These are phyloP conservation scores for Rubus parviflorus DNA, from an alignment of 306 rosid genomes.

Conservation along the genomic window DNA sequence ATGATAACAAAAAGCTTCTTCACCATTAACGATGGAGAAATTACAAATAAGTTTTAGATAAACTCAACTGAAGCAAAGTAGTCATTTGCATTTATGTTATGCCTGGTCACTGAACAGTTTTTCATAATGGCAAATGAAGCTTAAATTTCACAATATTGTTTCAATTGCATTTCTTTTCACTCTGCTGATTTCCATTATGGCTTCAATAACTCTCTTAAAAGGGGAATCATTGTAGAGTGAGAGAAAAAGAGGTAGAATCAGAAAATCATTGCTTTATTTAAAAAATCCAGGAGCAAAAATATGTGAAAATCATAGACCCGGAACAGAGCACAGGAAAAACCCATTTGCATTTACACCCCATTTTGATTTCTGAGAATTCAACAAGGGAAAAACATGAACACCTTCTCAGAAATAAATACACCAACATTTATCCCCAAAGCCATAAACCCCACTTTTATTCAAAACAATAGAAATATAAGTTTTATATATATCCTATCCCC, in stretches of 20 bases:
- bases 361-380: slow-evolving; percentile 16
- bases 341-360: slow-evolving; percentile 13
- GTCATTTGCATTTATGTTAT: slow-evolving; percentile 6
- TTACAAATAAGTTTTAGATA: background rate
- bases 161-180: background rate
- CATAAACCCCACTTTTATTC: background rate
- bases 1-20: background rate
- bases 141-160: slow-evolving; percentile 24
- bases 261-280: background rate
- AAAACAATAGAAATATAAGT: background rate
- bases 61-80: slow-evolving; percentile 3
- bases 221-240: slow-evolving; percentile 24
- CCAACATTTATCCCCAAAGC: background rate
- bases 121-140: slow-evolving; percentile 10
- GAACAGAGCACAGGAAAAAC: background rate
- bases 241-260: background rate
- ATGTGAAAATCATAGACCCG: slow-evolving; percentile 7
- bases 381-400: background rate
- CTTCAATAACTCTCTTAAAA: slow-evolving; percentile 27
- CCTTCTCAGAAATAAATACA: background rate
- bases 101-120: slow-evolving; percentile 9
- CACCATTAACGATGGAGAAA: background rate
- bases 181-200: slow-evolving; percentile 8
- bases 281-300: background rate
- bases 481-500: background rate